Percentiles rank a stretch among this genome's conserved stretches.
Evolutionary conservation across 2,329 filamentous ascomycete genomes (phyloP).

Genomic region (Colletotrichum australisinense): DNA sequence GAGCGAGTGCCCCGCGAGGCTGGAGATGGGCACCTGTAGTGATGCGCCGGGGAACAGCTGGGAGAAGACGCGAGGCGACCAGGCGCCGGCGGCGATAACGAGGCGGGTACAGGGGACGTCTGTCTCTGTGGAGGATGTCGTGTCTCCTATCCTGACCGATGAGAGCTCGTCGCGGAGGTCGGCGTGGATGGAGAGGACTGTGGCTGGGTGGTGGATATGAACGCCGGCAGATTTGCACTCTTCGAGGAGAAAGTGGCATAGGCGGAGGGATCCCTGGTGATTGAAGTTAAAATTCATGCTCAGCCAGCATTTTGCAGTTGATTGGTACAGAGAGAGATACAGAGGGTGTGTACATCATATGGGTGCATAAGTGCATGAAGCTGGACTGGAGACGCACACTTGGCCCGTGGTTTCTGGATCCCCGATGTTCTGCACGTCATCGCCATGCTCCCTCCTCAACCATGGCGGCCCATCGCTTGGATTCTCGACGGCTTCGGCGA

Average conservation of each 20-base stretch:
- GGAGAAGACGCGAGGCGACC: conserved; percentile 75
- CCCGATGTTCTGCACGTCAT: conserved; percentile 70
- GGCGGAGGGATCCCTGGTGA: conserved; percentile 72
- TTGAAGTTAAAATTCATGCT: neutral
- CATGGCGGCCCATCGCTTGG: conserved; percentile 60
- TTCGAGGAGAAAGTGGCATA: conserved; percentile 74
- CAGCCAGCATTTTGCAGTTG: neutral
- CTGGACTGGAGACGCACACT: conserved; percentile 60
- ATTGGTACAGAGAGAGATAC: neutral
- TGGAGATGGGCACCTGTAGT: conserved; percentile 65
- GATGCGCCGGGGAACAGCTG: conserved; percentile 70
- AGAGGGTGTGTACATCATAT: neutral
- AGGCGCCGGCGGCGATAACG: conserved; percentile 76
- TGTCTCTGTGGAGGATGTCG: conserved; percentile 54
- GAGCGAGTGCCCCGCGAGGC: conserved; percentile 78
- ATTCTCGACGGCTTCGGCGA: conserved; percentile 51
- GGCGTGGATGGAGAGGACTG: conserved; percentile 61
- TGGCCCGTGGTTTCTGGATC: conserved; percentile 71
- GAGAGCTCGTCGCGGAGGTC: conserved; percentile 63
- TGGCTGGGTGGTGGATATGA: conserved; percentile 72
- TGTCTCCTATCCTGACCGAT: conserved; percentile 61
- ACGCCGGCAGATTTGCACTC: conserved; percentile 71
- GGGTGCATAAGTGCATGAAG: neutral
- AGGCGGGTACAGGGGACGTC: conserved; percentile 73
- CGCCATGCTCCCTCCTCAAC: conserved; percentile 67